Conservation (phyloP, 345 rosid genomes). For the Rubroshorea leprosula region DNA sequence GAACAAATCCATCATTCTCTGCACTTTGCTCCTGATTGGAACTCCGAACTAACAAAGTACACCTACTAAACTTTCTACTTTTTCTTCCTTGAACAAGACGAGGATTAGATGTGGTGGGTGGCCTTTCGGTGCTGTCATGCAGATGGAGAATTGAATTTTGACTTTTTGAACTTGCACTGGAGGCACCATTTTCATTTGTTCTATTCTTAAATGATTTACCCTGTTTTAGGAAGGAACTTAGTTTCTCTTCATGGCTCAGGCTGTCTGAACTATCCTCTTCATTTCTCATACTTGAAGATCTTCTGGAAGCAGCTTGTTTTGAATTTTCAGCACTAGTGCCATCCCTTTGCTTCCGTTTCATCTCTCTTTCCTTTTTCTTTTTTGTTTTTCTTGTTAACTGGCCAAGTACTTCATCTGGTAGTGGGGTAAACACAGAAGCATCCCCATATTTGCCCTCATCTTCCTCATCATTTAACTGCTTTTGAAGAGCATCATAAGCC, state of each 20-base stretch:
- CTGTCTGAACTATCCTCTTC: conserved; percentile 44
- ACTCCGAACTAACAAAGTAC: conserved; percentile 74
- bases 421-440: conserved; percentile 47
- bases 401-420: conserved; percentile 72
- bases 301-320: conserved; percentile 28
- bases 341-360: conserved; percentile 45
- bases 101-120: conserved; percentile 34
- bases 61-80: conserved; percentile 71
- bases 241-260: conserved; percentile 62
- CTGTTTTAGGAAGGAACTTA: conserved; percentile 55
- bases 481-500: conserved; percentile 86
- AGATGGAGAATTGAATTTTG: conserved; percentile 26
- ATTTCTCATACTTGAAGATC: conserved; percentile 25
- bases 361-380: conserved; percentile 56
- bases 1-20: conserved; percentile 60
- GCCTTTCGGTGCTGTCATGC: conserved; percentile 30
- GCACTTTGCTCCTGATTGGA: conserved; percentile 49
- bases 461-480: conserved; percentile 51
- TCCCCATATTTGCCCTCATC: conserved; percentile 34
- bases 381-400: conserved; percentile 61
- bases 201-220: conserved; percentile 45
- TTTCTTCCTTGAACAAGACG: conserved; percentile 54
- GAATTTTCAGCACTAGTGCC: conserved; percentile 32
- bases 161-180: conserved; percentile 29
- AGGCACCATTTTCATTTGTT: conserved; percentile 30